phyloP scores from a whole-genome alignment of 1,284 basidiomycete species.

The Cryptococcus neoformans region DNA sequence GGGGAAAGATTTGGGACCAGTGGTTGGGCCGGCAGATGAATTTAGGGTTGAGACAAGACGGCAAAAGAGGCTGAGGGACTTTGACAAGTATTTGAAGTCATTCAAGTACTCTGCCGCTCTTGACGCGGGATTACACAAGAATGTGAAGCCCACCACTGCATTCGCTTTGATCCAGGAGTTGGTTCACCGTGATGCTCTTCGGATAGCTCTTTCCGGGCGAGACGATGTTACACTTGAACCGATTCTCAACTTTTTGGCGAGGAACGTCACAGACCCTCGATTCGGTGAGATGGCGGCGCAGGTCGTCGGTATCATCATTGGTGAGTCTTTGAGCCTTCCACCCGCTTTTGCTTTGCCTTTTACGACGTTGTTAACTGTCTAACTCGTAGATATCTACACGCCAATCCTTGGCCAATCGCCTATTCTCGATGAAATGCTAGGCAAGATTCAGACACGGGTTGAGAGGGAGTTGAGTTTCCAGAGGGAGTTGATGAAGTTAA shows the following conservation, averaged over 20 bases:
- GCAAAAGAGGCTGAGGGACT: conserved; percentile 72
- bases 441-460: conserved; percentile 78
- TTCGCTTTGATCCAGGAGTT: conserved; percentile 94
- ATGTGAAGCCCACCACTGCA: conserved; percentile 69
- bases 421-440: conserved; percentile 82
- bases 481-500: conserved; percentile 74
- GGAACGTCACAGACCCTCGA: conserved; percentile 82
- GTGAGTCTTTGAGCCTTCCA: conserved; percentile 53
- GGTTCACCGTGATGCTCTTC: conserved; percentile 85
- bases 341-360: neutral
- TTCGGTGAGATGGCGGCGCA: conserved; percentile 88
- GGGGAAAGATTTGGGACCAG: conserved; percentile 52
- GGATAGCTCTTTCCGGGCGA: conserved; percentile 79
- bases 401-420: conserved; percentile 90
- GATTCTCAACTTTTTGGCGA: conserved; percentile 76
- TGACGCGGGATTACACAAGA: conserved; percentile 78
- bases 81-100: conserved; percentile 83
- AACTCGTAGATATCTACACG: conserved; percentile 75
- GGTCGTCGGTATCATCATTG: conserved; percentile 75
- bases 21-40: conserved; percentile 61
- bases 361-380: neutral
- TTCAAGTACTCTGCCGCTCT: conserved; percentile 96
- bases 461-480: conserved; percentile 87
- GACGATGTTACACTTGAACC: conserved; percentile 95
- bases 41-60: conserved; percentile 71